These are phyloP conservation scores for Boletus sp. DNA, from an alignment of 768 basidiomycete genomes.

Conservation along the genomic window DNA sequence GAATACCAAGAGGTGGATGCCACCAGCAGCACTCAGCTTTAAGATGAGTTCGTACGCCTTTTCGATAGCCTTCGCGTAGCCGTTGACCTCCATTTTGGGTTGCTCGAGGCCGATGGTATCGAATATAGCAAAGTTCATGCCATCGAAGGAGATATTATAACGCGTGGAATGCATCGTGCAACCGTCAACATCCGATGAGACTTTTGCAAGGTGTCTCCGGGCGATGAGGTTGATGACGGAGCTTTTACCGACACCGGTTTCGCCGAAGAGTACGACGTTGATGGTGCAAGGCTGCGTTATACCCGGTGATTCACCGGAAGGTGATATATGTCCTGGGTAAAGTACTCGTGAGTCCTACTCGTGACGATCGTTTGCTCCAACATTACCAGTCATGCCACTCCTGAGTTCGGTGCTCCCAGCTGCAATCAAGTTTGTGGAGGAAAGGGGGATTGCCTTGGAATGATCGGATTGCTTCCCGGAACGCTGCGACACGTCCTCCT, in stretches of 20 bases:
- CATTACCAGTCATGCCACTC: conserved; percentile 3
- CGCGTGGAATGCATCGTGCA: conserved; percentile 34
- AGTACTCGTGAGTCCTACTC: conserved; percentile 6
- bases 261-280: conserved; percentile 44
- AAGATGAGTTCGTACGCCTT: conserved; percentile 33
- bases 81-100: conserved; percentile 26
- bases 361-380: not conserved
- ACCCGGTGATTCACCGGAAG: not conserved
- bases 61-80: conserved; percentile 27
- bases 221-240: conserved; percentile 33
- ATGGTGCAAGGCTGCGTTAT: conserved; percentile 1
- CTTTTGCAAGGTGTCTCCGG: conserved; percentile 17
- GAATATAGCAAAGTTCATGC: conserved; percentile 22
- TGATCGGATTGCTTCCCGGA: too few species aligned
- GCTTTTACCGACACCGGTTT: conserved; percentile 36
- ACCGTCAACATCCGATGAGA: conserved; percentile 29
- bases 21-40: conserved; percentile 26
- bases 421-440: too few species aligned
- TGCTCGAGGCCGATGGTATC: conserved; percentile 38
- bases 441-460: too few species aligned
- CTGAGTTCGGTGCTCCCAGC: too few species aligned
- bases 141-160: conserved; percentile 26
- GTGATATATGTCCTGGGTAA: not conserved
- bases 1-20: conserved; percentile 42
- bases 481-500: not conserved